Evolutionary conservation across 1,139 yeast species (phyloP), one percentile per base, ranked within the genome.

Genomic region (Geotrichum australiense): DNA sequence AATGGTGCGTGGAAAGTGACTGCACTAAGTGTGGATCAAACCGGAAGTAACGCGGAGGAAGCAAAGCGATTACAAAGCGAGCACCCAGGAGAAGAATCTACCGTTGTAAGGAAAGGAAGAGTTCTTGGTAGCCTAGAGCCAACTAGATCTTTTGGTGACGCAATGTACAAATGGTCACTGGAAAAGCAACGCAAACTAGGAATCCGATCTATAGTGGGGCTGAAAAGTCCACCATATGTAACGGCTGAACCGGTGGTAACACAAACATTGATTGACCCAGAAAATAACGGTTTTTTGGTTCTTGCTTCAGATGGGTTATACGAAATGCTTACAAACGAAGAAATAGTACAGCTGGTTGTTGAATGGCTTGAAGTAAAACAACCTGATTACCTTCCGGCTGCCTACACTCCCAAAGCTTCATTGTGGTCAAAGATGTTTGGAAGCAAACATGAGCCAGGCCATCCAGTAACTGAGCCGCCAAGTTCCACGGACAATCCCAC

Each of bases 61-160:
- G 95, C 83, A 15, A 82, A 79, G 19, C 74, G 96, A 50, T 76
- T 91, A 44, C 74, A 80, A 35, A 69, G 77, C 37, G 97, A 89
- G 62, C 98, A 91, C 62, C 98, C 98, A 1, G 80, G 80, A 47
- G 97, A 91, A 62, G 80, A 86, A 22, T 76, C 77, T 45, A 91
- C 81, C 27, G 78, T 89, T 20, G 74, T 86, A 54, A 78, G 85
- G 49, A 50, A 62, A 22, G 98, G 98, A 3, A 74, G 98, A 52
- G 84, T 93, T 4, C 71, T 91, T 53, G 99, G 99, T 0, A 77
- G 89, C n/a, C 71, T 91, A 50, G 98, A 93, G 62, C 98, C 99
- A 4, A 78, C 95, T 0, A 72, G 98, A 55, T 95, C 97, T 1
- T 93, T 91, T 69, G 98, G 99, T 37, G 99, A 91, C 63, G 94